These are phyloP conservation scores for Musa troglodytarum DNA, from an alignment of 176 grass and related monocot species.

Conservation along the genomic window DNA sequence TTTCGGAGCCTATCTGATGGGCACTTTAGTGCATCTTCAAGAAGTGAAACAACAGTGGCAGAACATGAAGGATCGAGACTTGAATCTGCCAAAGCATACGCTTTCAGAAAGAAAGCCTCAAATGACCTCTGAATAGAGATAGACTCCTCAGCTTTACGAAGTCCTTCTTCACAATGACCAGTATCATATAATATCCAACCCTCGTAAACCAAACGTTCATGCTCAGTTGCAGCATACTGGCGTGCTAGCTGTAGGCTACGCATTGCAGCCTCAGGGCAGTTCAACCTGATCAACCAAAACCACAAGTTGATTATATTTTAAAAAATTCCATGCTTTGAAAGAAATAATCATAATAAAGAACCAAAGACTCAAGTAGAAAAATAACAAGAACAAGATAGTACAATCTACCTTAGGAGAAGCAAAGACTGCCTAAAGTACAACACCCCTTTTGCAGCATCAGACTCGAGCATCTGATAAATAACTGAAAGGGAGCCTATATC, in stretches of 20 bases:
- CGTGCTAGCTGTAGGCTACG: slow-evolving; percentile 73
- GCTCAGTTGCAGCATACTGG: slow-evolving; percentile 55
- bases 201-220: slow-evolving; percentile 77
- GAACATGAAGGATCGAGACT: slow-evolving; percentile 65
- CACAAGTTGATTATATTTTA: background rate
- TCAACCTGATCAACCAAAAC: slow-evolving; percentile 37
- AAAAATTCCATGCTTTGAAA: background rate
- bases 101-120: slow-evolving; percentile 94
- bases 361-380: background rate
- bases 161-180: slow-evolving; percentile 74
- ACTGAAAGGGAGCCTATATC: slow-evolving; percentile 96
- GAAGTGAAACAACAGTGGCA: slow-evolving; percentile 65
- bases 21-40: slow-evolving; percentile 82
- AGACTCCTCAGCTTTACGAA: slow-evolving; percentile 76
- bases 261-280: slow-evolving; percentile 85
- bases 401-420: slow-evolving; percentile 86
- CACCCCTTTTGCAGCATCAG: slow-evolving; percentile 83
- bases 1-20: slow-evolving; percentile 86
- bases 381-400: background rate
- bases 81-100: slow-evolving; percentile 80
- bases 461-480: slow-evolving; percentile 99
- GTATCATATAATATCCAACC: slow-evolving; percentile 97
- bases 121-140: slow-evolving; percentile 83
- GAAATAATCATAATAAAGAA: background rate
- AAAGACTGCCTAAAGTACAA: slow-evolving; percentile 98